Percentiles rank a stretch among this genome's conserved stretches.
phyloP scores from a whole-genome alignment of 305 asterid genomes.

The Fraxinus dipetala region DNA sequence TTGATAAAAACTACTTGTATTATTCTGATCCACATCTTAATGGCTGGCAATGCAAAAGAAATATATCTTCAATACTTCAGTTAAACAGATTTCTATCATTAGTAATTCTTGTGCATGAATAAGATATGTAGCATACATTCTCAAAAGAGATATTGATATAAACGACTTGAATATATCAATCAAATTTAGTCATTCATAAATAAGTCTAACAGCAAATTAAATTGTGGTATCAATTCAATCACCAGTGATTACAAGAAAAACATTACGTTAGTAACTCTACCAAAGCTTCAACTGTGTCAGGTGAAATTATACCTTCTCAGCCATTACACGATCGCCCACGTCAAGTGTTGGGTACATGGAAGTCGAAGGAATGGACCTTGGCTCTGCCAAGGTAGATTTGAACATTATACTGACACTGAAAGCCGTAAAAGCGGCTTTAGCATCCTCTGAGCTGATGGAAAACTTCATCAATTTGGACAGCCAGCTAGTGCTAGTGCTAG shows the following conservation, averaged over 20 bases:
- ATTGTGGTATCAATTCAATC: background rate
- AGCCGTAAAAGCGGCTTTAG: slow-evolving; percentile 90
- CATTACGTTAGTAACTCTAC: background rate
- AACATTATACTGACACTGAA: slow-evolving; percentile 71
- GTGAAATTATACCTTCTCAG: slow-evolving; percentile 69
- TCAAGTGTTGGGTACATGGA: slow-evolving; percentile 94
- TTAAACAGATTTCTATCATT: background rate
- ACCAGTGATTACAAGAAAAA: background rate
- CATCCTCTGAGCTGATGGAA: slow-evolving; percentile 65
- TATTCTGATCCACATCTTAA: background rate
- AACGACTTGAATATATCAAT: background rate
- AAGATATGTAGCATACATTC: background rate
- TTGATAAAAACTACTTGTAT: background rate
- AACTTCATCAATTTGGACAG: slow-evolving; percentile 52
- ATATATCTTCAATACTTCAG: background rate
- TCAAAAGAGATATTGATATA: background rate
- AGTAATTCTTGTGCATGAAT: background rate
- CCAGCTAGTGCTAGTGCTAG: slow-evolving; percentile 41
- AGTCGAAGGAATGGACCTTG: slow-evolving; percentile 81
- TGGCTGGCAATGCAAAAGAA: background rate
- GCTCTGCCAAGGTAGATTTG: slow-evolving; percentile 88
- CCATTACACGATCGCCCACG: slow-evolving; percentile 78
- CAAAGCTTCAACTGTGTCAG: background rate
- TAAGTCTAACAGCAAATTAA: background rate
- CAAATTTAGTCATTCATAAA: background rate